A percentile compares a stretch with the other conserved stretches of the same genome.
Evolutionary conservation across 148 eudicot genomes (phyloP).

Genomic region (Chenopodium album): DNA sequence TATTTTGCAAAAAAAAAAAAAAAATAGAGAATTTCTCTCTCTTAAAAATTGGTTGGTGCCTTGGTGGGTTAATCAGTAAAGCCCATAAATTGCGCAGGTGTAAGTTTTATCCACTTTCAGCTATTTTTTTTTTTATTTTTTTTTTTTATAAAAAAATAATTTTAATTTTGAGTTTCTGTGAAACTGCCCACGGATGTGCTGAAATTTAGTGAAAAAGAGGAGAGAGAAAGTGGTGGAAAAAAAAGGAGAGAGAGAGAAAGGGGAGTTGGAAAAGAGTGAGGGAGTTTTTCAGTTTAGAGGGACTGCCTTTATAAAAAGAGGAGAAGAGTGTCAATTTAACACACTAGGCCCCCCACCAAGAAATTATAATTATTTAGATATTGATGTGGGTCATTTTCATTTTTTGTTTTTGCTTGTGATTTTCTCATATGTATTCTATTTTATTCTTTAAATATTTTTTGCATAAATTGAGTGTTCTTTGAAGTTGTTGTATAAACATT

Average conservation of each 20-base stretch:
- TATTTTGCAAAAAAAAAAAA: neutral
- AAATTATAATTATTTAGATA: neutral
- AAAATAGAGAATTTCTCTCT: neutral
- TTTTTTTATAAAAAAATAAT: neutral
- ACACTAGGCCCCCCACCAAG: conserved; percentile 20
- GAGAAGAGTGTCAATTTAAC: conserved; percentile 17
- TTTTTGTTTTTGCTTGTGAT: conserved; percentile 3
- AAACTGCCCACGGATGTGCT: conserved; percentile 33
- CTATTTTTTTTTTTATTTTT: neutral
- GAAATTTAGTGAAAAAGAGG: neutral
- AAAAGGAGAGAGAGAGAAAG: neutral
- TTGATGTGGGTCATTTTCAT: conserved; percentile 21
- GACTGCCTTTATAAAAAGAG: conserved; percentile 30
- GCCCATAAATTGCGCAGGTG: conserved; percentile 34
- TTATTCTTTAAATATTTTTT: too few relatives aligned
- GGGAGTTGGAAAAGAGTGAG: conserved; percentile 19
- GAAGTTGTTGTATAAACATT: too few relatives aligned
- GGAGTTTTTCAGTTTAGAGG: neutral
- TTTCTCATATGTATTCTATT: too few relatives aligned
- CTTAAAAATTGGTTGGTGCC: conserved; percentile 20
- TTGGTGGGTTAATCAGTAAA: conserved; percentile 24
- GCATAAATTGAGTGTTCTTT: too few relatives aligned
- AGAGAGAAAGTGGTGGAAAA: neutral
- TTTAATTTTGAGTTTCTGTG: neutral
- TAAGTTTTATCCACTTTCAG: conserved; percentile 22